phyloP scores from a whole-genome alignment of 192 early-diverging fungal genomes.

The Phlyctochytrium bullatum region DNA sequence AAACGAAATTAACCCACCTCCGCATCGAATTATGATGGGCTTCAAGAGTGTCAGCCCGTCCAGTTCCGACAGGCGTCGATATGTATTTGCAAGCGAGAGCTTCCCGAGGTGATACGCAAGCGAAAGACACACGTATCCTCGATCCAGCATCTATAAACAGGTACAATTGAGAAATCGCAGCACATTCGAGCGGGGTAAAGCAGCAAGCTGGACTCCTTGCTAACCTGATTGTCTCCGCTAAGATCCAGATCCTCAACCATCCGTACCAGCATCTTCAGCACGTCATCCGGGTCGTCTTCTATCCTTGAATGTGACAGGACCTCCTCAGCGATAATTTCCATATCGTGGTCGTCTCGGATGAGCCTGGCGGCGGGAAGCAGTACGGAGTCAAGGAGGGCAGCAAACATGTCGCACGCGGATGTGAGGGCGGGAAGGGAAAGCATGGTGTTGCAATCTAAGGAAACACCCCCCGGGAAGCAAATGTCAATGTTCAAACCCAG shows the following conservation, averaged over 20 bases:
- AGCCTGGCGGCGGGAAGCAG: background rate
- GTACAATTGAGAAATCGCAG: background rate
- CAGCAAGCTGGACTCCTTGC: background rate
- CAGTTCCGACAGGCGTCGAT: constrained; percentile 25
- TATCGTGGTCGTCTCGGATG: constrained; percentile 12
- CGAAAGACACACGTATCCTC: constrained; percentile 18
- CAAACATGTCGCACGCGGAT: background rate
- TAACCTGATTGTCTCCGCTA: background rate
- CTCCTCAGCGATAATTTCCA: constrained; percentile 28
- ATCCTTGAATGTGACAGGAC: constrained; percentile 5
- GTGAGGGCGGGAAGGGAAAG: background rate
- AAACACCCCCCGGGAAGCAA: background rate
- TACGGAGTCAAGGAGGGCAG: background rate
- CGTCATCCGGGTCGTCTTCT: constrained; percentile 10
- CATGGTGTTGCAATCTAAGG: background rate
- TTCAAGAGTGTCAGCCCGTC: constrained; percentile 20
- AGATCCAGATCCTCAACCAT: constrained; percentile 7
- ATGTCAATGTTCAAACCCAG: background rate
- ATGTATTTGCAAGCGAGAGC: constrained; percentile 21
- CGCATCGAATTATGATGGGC: background rate
- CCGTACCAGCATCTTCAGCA: constrained; percentile 11
- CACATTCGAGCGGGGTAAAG: background rate
- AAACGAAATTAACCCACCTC: too few species aligned
- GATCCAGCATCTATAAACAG: constrained; percentile 11
- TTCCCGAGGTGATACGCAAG: constrained; percentile 27